These are phyloP conservation scores for Colletotrichum navitas DNA, from an alignment of 2,329 filamentous ascomycete species.

Conservation along the genomic window DNA sequence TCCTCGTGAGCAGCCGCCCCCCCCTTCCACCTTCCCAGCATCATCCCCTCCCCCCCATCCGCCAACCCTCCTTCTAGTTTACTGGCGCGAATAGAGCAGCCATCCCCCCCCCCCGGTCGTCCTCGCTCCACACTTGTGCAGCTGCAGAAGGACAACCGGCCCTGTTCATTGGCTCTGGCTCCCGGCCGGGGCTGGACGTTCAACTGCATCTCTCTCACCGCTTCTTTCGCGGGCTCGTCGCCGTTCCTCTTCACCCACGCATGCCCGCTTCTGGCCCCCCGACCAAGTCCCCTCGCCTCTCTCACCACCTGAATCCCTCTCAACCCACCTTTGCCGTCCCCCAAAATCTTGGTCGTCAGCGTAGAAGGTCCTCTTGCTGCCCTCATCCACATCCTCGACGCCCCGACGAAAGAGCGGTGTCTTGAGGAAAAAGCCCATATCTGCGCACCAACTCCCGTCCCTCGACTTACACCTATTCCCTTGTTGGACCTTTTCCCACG, in stretches of 20 bases:
- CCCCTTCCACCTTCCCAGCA: constrained; percentile 10
- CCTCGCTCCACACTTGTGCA: constrained; percentile 44
- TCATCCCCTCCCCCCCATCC: constrained; percentile 27
- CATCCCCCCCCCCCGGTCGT: constrained; percentile 38
- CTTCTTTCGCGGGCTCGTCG: constrained; percentile 46
- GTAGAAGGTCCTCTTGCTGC: constrained; percentile 22
- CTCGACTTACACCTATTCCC: constrained; percentile 48
- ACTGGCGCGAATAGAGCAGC: constrained; percentile 39
- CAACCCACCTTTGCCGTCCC: constrained; percentile 32
- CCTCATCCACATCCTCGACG: constrained; percentile 32
- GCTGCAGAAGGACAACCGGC: constrained; percentile 40
- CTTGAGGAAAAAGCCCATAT: constrained; percentile 49
- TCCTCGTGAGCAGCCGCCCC: constrained; percentile 41
- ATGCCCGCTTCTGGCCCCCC: constrained; percentile 41
- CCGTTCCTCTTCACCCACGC: constrained; percentile 43
- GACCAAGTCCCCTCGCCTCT: constrained; percentile 37
- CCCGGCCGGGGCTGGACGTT: constrained; percentile 47
- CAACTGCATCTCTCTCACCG: constrained; percentile 48
- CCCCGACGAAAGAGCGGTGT: constrained; percentile 58
- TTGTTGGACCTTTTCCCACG: constrained; percentile 48
- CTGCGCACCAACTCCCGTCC: constrained; percentile 41
- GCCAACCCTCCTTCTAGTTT: constrained; percentile 35
- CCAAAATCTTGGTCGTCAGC: constrained; percentile 32
- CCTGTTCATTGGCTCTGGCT: constrained; percentile 46
- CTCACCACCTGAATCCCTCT: constrained; percentile 38